Conservation (phyloP, 805 yeast species). For the Metschnikowia santaceciliae region DNA sequence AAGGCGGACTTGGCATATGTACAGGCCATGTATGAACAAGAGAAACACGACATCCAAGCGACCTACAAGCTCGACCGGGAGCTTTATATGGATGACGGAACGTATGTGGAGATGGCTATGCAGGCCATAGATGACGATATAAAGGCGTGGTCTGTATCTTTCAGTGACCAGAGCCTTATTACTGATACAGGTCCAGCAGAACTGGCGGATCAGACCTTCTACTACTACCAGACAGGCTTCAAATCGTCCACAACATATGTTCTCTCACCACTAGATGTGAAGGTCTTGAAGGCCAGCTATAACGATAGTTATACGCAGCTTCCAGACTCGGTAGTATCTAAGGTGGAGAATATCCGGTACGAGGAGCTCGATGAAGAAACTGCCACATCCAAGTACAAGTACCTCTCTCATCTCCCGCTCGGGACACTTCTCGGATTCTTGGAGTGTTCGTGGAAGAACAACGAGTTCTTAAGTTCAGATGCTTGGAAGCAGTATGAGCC, state of each 20-base stretch:
- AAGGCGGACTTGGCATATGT: constrained; percentile 58
- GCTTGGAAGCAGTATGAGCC: constrained; percentile 45
- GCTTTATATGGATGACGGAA: constrained; percentile 57
- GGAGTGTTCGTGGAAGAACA: constrained; percentile 75
- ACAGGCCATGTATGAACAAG: constrained; percentile 52
- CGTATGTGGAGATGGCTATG: constrained; percentile 52
- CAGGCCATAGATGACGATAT: constrained; percentile 49
- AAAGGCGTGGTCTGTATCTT: constrained; percentile 33
- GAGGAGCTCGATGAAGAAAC: constrained; percentile 63
- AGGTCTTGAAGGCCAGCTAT: constrained; percentile 61
- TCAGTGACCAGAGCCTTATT: constrained; percentile 24
- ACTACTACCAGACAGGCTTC: constrained; percentile 76
- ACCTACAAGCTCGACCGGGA: constrained; percentile 56
- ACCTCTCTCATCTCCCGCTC: constrained; percentile 73
- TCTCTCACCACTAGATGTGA: constrained; percentile 75
- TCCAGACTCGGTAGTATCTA: constrained; percentile 61
- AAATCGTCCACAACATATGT: constrained; percentile 60
- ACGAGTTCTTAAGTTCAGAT: constrained; percentile 28
- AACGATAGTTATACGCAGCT: constrained; percentile 54
- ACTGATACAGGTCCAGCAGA: constrained; percentile 20
- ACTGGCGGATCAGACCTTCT: constrained; percentile 32
- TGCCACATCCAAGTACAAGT: constrained; percentile 59
- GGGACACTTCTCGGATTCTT: constrained; percentile 82
- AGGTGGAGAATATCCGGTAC: constrained; percentile 65
- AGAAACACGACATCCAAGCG: constrained; percentile 48